Evolutionary conservation across 805 yeast genomes (phyloP).

Genomic region (Wickerhamiella shivajii): DNA sequence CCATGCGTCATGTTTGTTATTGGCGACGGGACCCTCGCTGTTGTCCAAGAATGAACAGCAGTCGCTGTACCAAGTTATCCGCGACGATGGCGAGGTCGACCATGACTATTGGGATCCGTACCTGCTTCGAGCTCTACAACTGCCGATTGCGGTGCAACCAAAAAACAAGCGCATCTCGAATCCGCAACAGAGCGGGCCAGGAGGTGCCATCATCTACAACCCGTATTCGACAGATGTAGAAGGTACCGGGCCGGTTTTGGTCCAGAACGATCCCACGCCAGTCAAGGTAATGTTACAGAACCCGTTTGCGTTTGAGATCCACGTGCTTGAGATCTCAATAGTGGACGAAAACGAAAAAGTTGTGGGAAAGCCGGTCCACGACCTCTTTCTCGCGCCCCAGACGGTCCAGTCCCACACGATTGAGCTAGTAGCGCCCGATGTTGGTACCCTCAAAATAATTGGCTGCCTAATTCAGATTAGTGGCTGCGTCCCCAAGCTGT

Average conservation of each 20-base stretch:
- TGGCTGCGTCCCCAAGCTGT: slow-evolving; percentile 35
- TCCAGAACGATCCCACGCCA: slow-evolving; percentile 39
- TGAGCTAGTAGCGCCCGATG: slow-evolving; percentile 23
- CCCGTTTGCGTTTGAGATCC: slow-evolving; percentile 65
- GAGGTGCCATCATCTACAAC: slow-evolving; percentile 28
- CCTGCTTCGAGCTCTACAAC: slow-evolving; percentile 37
- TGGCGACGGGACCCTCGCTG: slow-evolving; percentile 41
- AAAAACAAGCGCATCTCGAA: slow-evolving; percentile 18
- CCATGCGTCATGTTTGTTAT: slow-evolving; percentile 27
- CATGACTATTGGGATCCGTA: slow-evolving; percentile 60
- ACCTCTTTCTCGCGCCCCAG: slow-evolving; percentile 20
- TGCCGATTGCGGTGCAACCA: background rate
- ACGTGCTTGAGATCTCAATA: slow-evolving; percentile 29
- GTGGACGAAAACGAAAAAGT: slow-evolving; percentile 15
- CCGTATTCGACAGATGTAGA: slow-evolving; percentile 34
- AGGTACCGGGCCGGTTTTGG: slow-evolving; percentile 5
- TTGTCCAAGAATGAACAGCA: slow-evolving; percentile 46
- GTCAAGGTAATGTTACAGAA: slow-evolving; percentile 50
- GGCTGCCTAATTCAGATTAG: slow-evolving; percentile 40
- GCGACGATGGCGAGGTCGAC: slow-evolving; percentile 21
- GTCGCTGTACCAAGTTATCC: slow-evolving; percentile 26
- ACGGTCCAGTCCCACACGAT: slow-evolving; percentile 17
- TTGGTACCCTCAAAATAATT: slow-evolving; percentile 35
- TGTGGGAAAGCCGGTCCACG: slow-evolving; percentile 16
- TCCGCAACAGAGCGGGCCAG: background rate